phyloP scores from a whole-genome alignment of 2,329 filamentous ascomycete genomes.

The Anthostomella pinea region DNA sequence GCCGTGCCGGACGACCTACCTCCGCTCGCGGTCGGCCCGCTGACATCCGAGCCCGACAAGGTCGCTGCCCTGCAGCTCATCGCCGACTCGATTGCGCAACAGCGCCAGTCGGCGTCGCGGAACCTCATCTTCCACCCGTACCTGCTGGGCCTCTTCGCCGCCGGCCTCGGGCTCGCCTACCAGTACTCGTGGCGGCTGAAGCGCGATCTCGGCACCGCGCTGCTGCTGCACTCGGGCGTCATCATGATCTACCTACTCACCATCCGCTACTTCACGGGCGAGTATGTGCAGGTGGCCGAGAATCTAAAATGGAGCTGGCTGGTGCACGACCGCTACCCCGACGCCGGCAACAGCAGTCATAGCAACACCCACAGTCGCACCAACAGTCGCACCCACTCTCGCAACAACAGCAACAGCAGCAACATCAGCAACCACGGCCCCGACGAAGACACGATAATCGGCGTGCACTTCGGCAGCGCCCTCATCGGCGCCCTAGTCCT shows the following conservation, averaged over 20 bases:
- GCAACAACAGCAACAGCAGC: slow-evolving; percentile 34
- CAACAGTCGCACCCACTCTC: too few relatives aligned
- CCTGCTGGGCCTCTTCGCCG: slow-evolving; percentile 46
- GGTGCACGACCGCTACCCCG: slow-evolving; percentile 20
- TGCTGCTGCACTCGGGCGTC: slow-evolving; percentile 58
- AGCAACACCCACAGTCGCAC: slow-evolving; percentile 25
- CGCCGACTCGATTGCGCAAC: slow-evolving; percentile 79
- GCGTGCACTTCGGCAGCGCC: slow-evolving; percentile 64
- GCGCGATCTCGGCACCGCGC: slow-evolving; percentile 51
- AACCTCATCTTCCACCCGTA: slow-evolving; percentile 63
- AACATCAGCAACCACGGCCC: slow-evolving; percentile 21
- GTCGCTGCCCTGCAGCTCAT: slow-evolving; percentile 68
- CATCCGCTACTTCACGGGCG: slow-evolving; percentile 57
- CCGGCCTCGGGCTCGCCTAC: slow-evolving; percentile 43
- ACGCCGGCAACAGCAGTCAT: slow-evolving; percentile 30
- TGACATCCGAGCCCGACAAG: slow-evolving; percentile 57
- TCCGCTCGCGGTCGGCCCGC: slow-evolving; percentile 59
- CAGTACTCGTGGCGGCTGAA: slow-evolving; percentile 44
- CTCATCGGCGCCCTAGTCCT: slow-evolving; percentile 71
- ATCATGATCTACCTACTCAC: slow-evolving; percentile 61
- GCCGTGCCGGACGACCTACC: slow-evolving; percentile 53
- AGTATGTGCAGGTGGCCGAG: slow-evolving; percentile 64
- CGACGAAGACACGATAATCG: slow-evolving; percentile 57
- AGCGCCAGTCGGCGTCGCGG: slow-evolving; percentile 65
- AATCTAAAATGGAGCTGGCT: slow-evolving; percentile 62